phyloP scores from a whole-genome alignment of 1,284 basidiomycete species.

The Exsudoporus floridanus region DNA sequence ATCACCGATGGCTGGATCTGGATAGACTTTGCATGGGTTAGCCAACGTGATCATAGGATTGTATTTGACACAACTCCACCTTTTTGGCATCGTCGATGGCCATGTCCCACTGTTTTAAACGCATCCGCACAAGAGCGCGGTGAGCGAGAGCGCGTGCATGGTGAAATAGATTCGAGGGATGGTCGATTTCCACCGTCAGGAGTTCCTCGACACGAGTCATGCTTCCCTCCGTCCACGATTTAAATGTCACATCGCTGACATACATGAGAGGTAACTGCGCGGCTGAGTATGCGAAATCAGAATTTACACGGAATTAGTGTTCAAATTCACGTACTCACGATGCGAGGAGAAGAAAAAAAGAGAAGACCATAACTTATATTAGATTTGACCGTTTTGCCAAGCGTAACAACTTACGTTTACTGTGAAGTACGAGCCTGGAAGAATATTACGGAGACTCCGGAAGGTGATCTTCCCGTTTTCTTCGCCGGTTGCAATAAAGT shows the following conservation, averaged over 20 bases:
- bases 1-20: background rate
- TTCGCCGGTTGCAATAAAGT: background rate
- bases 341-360: no score
- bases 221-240: background rate
- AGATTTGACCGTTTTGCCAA: background rate
- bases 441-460: background rate
- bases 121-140: background rate
- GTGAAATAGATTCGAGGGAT: no score
- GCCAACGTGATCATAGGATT: no score
- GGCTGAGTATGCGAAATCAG: no score
- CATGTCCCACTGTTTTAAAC: background rate
- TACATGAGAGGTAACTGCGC: conserved; percentile 1
- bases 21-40: conserved; percentile 9
- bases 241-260: background rate
- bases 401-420: background rate
- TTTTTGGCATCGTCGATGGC: background rate
- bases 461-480: background rate
- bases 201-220: background rate
- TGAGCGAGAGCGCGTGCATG: background rate
- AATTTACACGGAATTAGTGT: no score
- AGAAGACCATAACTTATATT: background rate
- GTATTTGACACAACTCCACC: no score
- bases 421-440: background rate
- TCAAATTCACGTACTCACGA: background rate
- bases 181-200: background rate